These are phyloP conservation scores for Phytophthora pinifolia DNA, from an alignment of 352 stramenopile genomes.

Conservation along the genomic window DNA sequence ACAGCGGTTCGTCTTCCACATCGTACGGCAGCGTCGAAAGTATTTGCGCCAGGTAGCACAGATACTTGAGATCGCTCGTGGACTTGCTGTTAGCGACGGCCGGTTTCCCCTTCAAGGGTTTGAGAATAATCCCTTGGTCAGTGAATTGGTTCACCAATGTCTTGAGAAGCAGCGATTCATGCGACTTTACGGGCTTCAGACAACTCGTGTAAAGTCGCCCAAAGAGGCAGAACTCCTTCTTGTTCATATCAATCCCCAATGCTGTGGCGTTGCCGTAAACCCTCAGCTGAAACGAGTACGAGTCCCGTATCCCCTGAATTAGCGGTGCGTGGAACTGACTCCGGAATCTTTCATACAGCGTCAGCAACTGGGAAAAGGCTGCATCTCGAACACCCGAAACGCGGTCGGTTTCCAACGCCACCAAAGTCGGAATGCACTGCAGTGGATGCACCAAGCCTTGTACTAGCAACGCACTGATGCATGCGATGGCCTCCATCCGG, in stretches of 20 bases:
- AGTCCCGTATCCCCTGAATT: constrained; percentile 63
- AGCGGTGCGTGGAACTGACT: constrained; percentile 50
- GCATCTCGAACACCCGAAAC: constrained; percentile 61
- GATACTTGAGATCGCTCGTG: constrained; percentile 53
- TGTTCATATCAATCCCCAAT: constrained; percentile 63
- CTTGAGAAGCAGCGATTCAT: constrained; percentile 64
- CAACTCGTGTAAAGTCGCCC: constrained; percentile 71
- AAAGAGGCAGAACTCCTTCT: constrained; percentile 71
- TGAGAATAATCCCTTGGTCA: constrained; percentile 48
- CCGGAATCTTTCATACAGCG: constrained; percentile 60
- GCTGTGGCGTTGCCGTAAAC: constrained; percentile 53
- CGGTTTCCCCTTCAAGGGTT: constrained; percentile 22
- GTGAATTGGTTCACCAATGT: constrained; percentile 73
- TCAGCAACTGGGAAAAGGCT: constrained; percentile 64
- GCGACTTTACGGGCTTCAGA: constrained; percentile 41
- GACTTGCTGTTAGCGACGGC: constrained; percentile 10
- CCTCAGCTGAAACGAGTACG: constrained; percentile 67
- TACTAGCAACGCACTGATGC: constrained; percentile 63
- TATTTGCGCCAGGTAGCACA: constrained; percentile 73
- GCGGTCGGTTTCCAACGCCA: constrained; percentile 81
- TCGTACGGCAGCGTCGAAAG: constrained; percentile 75
- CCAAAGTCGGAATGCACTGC: constrained; percentile 74
- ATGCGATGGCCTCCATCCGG: constrained; percentile 67
- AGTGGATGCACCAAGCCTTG: constrained; percentile 81
- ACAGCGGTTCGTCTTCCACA: constrained; percentile 80